Conservation (phyloP, 768 basidiomycete genomes). For the Xanthoconium purpureum region DNA sequence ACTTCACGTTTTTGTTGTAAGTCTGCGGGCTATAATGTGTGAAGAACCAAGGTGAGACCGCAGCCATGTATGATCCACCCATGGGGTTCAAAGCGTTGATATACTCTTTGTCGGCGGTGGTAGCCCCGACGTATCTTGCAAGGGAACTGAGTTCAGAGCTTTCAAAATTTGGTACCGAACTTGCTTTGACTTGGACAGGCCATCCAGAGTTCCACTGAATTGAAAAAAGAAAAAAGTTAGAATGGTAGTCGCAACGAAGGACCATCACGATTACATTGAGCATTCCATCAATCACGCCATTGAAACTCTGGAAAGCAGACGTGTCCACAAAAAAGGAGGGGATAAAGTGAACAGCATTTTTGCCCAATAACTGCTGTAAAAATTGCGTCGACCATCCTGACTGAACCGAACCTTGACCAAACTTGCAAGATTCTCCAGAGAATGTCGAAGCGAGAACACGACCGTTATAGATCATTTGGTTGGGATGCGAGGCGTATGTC, state of each 20-base stretch:
- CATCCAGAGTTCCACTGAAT: conserved; percentile 78
- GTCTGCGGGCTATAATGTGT: conserved; percentile 67
- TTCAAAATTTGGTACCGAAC: conserved; percentile 5
- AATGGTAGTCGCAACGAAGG: conserved; percentile 8
- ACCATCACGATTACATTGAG: conserved; percentile 47
- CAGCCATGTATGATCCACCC: conserved; percentile 42
- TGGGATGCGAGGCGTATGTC: conserved; percentile 52
- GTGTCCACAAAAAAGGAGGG: conserved; percentile 70
- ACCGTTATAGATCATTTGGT: conserved; percentile 49
- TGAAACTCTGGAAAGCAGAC: conserved; percentile 43
- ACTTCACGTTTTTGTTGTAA: conserved; percentile 69
- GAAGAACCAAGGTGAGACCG: conserved; percentile 77
- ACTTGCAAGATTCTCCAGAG: conserved; percentile 64
- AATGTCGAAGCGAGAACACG: conserved; percentile 67
- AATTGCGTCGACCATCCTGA: conserved; percentile 61
- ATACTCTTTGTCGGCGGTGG: conserved; percentile 54
- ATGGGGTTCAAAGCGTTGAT: conserved; percentile 39
- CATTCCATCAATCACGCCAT: conserved; percentile 51
- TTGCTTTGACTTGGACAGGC: conserved; percentile 58
- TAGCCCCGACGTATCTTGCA: conserved; percentile 41
- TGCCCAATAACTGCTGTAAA: conserved; percentile 43
- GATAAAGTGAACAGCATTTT: conserved; percentile 54
- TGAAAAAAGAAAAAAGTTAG: background rate
- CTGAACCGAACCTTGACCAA: conserved; percentile 51
- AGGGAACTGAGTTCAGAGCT: conserved; percentile 27